Evolutionary conservation across 1,284 basidiomycete genomes (phyloP).

Genomic region (Apiotrichum sp.): DNA sequence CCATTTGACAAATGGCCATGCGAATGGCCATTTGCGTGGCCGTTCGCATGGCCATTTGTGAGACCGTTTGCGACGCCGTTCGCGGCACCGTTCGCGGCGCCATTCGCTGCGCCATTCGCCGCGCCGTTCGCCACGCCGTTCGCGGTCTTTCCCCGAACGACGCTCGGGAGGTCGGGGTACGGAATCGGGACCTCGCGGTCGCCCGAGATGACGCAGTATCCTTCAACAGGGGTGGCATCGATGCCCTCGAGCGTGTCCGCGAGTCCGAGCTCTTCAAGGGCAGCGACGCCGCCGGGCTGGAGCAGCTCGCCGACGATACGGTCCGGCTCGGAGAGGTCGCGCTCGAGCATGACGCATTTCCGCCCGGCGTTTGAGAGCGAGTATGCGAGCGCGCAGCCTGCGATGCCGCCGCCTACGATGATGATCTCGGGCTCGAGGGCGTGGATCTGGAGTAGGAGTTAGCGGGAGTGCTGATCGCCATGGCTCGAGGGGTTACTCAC

Average conservation of each 20-base stretch:
- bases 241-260: slow-evolving; percentile 67
- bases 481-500: background rate
- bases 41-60: slow-evolving; percentile 11
- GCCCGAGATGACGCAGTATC: slow-evolving; percentile 76
- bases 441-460: slow-evolving; percentile 13
- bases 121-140: slow-evolving; percentile 11
- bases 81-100: background rate
- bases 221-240: slow-evolving; percentile 75
- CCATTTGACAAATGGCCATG: too few species aligned
- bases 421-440: slow-evolving; percentile 49
- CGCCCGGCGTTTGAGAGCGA: slow-evolving; percentile 46
- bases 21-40: slow-evolving; percentile 5
- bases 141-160: background rate
- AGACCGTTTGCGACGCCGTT: slow-evolving; percentile 2
- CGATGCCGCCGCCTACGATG: slow-evolving; percentile 85
- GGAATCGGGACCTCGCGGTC: slow-evolving; percentile 60
- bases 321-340: slow-evolving; percentile 86
- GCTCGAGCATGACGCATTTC: slow-evolving; percentile 72
- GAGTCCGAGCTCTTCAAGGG: slow-evolving; percentile 72
- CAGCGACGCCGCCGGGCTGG: slow-evolving; percentile 83
- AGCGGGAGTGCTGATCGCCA: too few species aligned
- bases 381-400: slow-evolving; percentile 64
- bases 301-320: slow-evolving; percentile 96
- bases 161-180: slow-evolving; percentile 61
- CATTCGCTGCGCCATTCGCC: slow-evolving; percentile 6